Evolutionary conservation across 2,329 filamentous ascomycete genomes (phyloP).

Genomic region (Colletotrichum incanum): DNA sequence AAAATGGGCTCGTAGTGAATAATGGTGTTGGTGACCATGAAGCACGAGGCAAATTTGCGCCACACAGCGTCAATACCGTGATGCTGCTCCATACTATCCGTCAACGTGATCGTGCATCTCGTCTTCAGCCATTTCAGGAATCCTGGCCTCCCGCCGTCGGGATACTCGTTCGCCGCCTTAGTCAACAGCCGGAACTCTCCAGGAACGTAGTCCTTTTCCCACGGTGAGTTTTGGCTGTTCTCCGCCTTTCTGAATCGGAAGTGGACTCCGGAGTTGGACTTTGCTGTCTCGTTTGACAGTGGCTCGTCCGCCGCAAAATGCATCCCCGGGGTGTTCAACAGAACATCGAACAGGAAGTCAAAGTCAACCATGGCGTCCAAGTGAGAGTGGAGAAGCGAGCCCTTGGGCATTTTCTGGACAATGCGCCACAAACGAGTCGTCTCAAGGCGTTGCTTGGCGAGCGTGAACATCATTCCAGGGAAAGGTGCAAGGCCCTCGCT

Average conservation of each 20-base stretch:
- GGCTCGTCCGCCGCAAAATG: conserved; percentile 71
- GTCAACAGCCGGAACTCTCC: conserved; percentile 68
- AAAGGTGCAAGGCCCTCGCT: conserved; percentile 73
- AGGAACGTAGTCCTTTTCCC: conserved; percentile 73
- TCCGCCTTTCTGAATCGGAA: conserved; percentile 69
- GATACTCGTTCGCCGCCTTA: conserved; percentile 78
- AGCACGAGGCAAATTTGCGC: conserved; percentile 80
- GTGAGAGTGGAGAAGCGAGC: conserved; percentile 83
- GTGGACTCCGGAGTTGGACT: conserved; percentile 66
- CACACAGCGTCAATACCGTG: conserved; percentile 85
- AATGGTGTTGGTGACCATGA: conserved; percentile 77
- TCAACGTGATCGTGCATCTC: conserved; percentile 76
- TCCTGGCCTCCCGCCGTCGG: conserved; percentile 74
- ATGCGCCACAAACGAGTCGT: conserved; percentile 84
- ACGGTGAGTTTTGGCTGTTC: conserved; percentile 62
- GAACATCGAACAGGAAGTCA: conserved; percentile 78
- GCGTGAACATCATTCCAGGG: conserved; percentile 87
- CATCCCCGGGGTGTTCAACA: conserved; percentile 78
- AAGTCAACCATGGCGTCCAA: conserved; percentile 87
- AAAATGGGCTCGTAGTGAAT: conserved; percentile 89
- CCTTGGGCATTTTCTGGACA: conserved; percentile 85
- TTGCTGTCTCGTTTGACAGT: conserved; percentile 66
- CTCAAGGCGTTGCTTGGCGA: conserved; percentile 84
- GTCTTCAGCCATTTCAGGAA: conserved; percentile 81
- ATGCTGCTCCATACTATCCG: conserved; percentile 81